Conservation (phyloP, 345 rosid genomes). For the Gossypium longicalyx region DNA sequence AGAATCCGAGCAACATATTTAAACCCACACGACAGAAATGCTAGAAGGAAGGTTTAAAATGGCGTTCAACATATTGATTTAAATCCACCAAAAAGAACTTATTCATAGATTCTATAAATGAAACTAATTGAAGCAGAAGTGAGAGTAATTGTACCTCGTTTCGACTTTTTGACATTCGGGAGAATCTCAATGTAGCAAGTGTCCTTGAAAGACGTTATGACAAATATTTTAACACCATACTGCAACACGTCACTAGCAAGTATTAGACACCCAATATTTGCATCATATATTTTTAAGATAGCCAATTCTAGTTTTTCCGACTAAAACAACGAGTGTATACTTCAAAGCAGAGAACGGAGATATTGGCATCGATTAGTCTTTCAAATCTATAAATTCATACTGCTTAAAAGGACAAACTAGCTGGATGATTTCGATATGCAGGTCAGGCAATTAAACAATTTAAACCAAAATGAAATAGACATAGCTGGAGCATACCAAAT, state of each 20-base stretch:
- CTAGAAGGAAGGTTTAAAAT: neutral
- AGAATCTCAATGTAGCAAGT: constrained; percentile 62
- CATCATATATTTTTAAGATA: neutral
- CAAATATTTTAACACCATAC: constrained; percentile 58
- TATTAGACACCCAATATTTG: constrained; percentile 16
- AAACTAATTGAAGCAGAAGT: neutral
- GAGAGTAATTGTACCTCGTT: constrained; percentile 34
- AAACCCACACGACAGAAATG: too few relatives aligned
- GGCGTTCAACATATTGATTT: neutral
- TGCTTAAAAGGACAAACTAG: neutral
- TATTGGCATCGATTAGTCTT: neutral
- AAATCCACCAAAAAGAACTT: neutral
- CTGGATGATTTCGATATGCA: neutral
- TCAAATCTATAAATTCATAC: neutral
- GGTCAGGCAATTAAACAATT: neutral
- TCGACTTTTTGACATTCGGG: constrained; percentile 42
- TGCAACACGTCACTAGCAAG: constrained; percentile 28
- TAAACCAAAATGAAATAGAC: neutral
- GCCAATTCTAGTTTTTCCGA: neutral
- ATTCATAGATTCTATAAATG: neutral
- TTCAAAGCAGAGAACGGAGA: neutral
- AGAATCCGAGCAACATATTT: too few relatives aligned
- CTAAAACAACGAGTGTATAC: neutral
- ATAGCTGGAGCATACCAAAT: constrained; percentile 31
- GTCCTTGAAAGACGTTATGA: constrained; percentile 64